A percentile compares a stretch with the other conserved stretches of the same genome.
Evolutionary conservation across 768 basidiomycete species (phyloP).

Genomic region (Gyrodon lividus): DNA sequence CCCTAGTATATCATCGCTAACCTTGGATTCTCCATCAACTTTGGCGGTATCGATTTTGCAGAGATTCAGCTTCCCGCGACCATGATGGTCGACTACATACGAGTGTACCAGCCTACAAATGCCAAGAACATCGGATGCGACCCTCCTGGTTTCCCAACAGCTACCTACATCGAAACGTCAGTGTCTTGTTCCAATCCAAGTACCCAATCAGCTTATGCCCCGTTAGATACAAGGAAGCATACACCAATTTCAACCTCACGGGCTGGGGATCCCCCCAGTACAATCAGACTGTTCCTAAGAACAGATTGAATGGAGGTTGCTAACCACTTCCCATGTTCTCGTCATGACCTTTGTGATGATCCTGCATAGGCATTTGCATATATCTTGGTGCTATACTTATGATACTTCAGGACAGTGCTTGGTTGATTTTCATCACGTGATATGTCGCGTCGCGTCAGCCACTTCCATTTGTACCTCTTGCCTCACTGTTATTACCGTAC

Average conservation of each 20-base stretch:
- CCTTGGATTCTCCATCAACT: constrained; percentile 66
- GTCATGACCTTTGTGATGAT: constrained; percentile 2
- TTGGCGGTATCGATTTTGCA: constrained; percentile 62
- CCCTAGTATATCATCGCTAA: constrained; percentile 67
- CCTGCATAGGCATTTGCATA: background rate
- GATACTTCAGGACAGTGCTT: background rate
- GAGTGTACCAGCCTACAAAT: constrained; percentile 64
- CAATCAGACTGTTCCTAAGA: constrained; percentile 60
- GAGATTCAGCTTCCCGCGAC: constrained; percentile 52
- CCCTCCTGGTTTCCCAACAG: constrained; percentile 70
- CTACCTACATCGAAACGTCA: constrained; percentile 70
- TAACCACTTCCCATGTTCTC: constrained; percentile 10
- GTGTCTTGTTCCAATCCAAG: constrained; percentile 17
- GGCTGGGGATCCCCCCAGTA: constrained; percentile 41
- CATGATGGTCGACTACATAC: constrained; percentile 80
- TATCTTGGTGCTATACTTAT: background rate
- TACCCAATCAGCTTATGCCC: background rate
- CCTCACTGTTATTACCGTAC: constrained; percentile 9
- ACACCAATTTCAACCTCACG: constrained; percentile 45
- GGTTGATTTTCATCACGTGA: constrained; percentile 35
- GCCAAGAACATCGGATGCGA: constrained; percentile 62
- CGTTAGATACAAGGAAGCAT: constrained; percentile 41
- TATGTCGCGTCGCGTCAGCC: constrained; percentile 28
- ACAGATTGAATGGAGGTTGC: constrained; percentile 37
- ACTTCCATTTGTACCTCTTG: background rate